Evolutionary conservation across 768 basidiomycete species (phyloP), one percentile per base, ranked within the genome.

Genomic region (Suillus plorans): DNA sequence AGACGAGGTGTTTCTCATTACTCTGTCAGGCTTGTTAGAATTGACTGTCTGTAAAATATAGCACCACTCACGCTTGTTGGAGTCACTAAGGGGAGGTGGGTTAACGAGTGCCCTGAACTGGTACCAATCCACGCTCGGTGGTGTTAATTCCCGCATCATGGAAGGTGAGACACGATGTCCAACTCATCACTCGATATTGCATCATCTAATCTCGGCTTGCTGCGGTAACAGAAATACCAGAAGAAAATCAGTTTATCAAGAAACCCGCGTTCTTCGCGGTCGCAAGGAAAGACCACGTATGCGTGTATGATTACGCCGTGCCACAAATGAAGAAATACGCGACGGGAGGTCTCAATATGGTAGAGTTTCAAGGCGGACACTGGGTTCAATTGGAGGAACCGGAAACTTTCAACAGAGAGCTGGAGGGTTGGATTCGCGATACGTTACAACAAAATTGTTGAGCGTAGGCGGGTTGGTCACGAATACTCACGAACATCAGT

Each of bases 211-310:
- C 20, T 31, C 22, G 3, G 12, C 20, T 41, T 10, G 25, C 36
- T 31, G 34, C 59, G 50, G n/a, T 55, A 31, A 34, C 61, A 76
- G 69, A 67, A 42, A 56, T 74, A 44, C 58, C 73, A 31, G 69
- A 71, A 13, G 71, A 71, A 42, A 66, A 73, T 20, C 66, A 73
- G 58, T 65, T 64, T 31, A 70, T 82, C 31, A 64, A 65, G 37
- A 76, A 75, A 63, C 82, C 80, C 0, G 71, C 76, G n/a, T 79
- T 80, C 68, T 76, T 79, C 69, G 80, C 71, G 10, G 77, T 69
- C 5, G 74, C 76, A 6, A 73, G 67, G 62, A 71, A 74, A 36
- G 81, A 82, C 63, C 69, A 70, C 62, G 73, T 80, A 58, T 75
- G 74, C 66, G 20, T 73, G 61, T 68, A 70, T 34, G 70, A 69